Percentiles rank a stretch among this genome's conserved stretches.
phyloP scores from a whole-genome alignment of 2,329 filamentous ascomycete species.

The Beauveria caledonica region DNA sequence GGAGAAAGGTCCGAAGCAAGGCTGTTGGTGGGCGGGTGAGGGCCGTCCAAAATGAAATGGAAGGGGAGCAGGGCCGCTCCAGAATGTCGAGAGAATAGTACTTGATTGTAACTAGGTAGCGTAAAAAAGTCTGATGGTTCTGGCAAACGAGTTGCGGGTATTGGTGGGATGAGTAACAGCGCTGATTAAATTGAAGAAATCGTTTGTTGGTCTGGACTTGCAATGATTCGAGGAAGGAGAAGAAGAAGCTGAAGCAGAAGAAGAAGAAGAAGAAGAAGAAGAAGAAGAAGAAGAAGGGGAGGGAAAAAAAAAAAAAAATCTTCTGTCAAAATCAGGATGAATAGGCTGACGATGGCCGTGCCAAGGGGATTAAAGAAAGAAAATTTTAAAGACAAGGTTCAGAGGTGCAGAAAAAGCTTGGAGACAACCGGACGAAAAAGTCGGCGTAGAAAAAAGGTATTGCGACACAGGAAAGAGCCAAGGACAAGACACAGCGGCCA shows the following conservation, averaged over 20 bases:
- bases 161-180: neutral
- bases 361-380: neutral
- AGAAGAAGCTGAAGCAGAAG: neutral
- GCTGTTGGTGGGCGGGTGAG: neutral
- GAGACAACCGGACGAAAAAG: neutral
- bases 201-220: neutral
- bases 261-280: neutral
- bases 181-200: neutral
- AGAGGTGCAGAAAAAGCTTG: neutral
- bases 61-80: neutral
- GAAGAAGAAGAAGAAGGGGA: neutral
- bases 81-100: neutral
- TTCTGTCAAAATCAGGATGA: neutral
- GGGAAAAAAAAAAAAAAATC: neutral
- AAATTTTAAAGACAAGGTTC: neutral
- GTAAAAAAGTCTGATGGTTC: neutral
- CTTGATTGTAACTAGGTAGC: neutral
- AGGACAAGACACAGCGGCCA: too few relatives aligned
- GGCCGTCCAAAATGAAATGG: neutral
- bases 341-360: neutral
- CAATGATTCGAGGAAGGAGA: neutral
- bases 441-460: neutral
- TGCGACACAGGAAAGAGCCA: neutral
- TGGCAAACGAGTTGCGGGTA: too few relatives aligned
- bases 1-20: neutral